A percentile compares a stretch with the other conserved stretches of the same genome.
Conservation (phyloP, 2,329 filamentous ascomycete genomes). For the Fusarium sp. region DNA sequence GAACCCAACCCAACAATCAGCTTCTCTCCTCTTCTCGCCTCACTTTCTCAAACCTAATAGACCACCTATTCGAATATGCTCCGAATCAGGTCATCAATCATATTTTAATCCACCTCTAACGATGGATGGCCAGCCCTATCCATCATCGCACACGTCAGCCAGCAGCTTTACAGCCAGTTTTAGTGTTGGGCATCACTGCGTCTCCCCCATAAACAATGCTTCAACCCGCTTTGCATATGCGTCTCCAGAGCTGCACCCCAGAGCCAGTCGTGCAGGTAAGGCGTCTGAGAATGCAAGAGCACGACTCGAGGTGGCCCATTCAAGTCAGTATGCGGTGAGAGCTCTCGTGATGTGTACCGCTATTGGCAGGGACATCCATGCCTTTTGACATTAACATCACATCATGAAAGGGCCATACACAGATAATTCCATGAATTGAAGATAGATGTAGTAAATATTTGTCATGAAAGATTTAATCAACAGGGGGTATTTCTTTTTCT, state of each 20-base stretch:
- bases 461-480: conserved; percentile 32
- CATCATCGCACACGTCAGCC: conserved; percentile 21
- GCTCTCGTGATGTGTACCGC: conserved; percentile 6
- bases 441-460: conserved; percentile 32
- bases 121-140: conserved; percentile 6
- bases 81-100: conserved; percentile 12
- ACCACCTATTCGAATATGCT: background rate
- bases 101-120: background rate
- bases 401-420: conserved; percentile 11
- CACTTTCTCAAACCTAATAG: conserved; percentile 13
- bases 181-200: conserved; percentile 48
- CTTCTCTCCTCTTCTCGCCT: conserved; percentile 7
- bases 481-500: conserved; percentile 45
- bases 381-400: conserved; percentile 13
- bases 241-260: conserved; percentile 31
- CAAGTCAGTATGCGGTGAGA: conserved; percentile 23
- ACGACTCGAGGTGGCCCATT: conserved; percentile 14
- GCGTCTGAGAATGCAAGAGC: conserved; percentile 25
- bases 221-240: conserved; percentile 27
- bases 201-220: conserved; percentile 26
- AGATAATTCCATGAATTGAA: conserved; percentile 27
- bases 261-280: conserved; percentile 38
- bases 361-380: conserved; percentile 25
- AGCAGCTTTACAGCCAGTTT: conserved; percentile 23
- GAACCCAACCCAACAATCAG: conserved; percentile 6